Conservation (phyloP, 306 rosid genomes). For the Cucumis hystrix region DNA sequence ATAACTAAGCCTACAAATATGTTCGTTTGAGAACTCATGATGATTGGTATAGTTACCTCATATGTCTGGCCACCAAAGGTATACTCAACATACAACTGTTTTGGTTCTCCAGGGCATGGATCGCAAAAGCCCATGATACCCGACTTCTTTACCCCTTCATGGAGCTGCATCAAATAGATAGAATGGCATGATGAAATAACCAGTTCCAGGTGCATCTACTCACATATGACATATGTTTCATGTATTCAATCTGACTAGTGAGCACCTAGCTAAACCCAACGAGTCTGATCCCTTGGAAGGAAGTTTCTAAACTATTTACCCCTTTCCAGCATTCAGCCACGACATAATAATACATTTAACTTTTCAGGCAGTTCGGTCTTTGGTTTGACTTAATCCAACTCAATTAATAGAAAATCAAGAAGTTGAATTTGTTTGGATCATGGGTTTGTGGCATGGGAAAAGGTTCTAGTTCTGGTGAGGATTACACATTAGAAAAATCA, state of each 20-base stretch:
- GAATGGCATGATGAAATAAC: background rate
- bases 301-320: background rate
- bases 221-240: background rate
- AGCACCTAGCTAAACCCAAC: background rate
- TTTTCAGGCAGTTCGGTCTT: background rate
- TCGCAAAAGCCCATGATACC: conserved; percentile 95
- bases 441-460: background rate
- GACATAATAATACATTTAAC: background rate
- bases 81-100: conserved; percentile 62
- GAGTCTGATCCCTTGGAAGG: background rate
- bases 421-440: background rate
- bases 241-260: background rate
- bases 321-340: background rate
- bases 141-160: conserved; percentile 81
- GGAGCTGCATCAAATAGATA: conserved; percentile 55
- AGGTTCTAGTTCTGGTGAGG: background rate
- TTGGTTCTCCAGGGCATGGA: conserved; percentile 82
- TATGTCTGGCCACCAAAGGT: conserved; percentile 35
- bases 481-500: too few relatives aligned
- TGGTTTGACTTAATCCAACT: background rate
- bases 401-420: background rate
- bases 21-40: background rate
- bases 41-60: conserved; percentile 34
- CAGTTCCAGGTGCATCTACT: background rate
- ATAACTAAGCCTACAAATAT: background rate